Percentiles rank a stretch among this genome's conserved stretches.
Evolutionary conservation across 1,139 yeast species (phyloP).

Genomic region (Wickerhamiella infanticola): DNA sequence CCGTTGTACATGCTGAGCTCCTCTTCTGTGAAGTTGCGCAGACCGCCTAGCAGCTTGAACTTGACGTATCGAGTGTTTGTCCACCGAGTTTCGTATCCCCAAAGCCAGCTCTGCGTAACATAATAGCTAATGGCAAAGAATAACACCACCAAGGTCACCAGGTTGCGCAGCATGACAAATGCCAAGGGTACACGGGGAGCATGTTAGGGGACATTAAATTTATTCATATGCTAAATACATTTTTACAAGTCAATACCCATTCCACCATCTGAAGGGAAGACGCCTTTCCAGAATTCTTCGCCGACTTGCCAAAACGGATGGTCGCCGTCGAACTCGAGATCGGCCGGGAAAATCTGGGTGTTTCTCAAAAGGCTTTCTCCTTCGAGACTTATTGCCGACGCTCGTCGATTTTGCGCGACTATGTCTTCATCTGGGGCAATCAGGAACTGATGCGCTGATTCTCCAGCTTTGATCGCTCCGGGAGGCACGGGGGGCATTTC

Average conservation of each 20-base stretch:
- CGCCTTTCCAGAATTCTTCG: constrained; percentile 7
- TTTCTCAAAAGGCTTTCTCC: neutral
- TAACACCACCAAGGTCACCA: constrained; percentile 1
- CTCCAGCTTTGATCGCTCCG: neutral
- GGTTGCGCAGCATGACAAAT: neutral
- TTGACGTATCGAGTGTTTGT: constrained; percentile 31
- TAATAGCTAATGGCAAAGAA: constrained; percentile 8
- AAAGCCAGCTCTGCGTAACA: constrained; percentile 23
- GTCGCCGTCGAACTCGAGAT: constrained; percentile 1
- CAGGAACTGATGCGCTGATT: neutral
- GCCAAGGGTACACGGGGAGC: neutral
- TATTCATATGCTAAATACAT: no score
- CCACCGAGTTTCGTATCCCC: constrained; percentile 37
- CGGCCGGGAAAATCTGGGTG: neutral
- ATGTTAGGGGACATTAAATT: no score
- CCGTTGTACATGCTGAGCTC: constrained; percentile 45
- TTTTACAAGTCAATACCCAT: neutral
- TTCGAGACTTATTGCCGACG: neutral
- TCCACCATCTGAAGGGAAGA: constrained; percentile 4
- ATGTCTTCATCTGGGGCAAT: neutral
- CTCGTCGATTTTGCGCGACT: neutral
- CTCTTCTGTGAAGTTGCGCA: constrained; percentile 29
- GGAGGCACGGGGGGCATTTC: neutral
- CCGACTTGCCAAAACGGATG: constrained; percentile 4
- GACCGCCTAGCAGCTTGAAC: constrained; percentile 17